These are phyloP conservation scores for Limnanthes douglasii DNA, from an alignment of 345 rosid species.

Conservation along the genomic window DNA sequence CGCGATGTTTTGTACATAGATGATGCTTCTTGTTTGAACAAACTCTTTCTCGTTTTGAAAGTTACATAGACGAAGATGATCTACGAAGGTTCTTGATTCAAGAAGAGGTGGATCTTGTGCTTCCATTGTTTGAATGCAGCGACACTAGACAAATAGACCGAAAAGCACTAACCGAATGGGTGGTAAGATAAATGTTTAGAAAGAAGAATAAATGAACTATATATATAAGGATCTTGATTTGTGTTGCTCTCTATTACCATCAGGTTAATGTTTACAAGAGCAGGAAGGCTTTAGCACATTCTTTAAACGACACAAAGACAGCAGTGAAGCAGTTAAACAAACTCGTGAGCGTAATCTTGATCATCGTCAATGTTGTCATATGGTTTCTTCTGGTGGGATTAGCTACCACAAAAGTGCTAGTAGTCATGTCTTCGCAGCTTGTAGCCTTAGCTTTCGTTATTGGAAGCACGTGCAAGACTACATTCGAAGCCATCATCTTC, in stretches of 20 bases:
- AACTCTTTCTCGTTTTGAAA: constrained; percentile 8
- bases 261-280: constrained; percentile 48
- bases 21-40: not conserved
- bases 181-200: constrained; percentile 26
- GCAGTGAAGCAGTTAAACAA: constrained; percentile 54
- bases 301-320: constrained; percentile 51
- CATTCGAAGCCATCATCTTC: constrained; percentile 48
- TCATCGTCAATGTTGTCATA: constrained; percentile 20
- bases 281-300: constrained; percentile 39
- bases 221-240: not conserved
- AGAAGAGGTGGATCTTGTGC: constrained; percentile 73
- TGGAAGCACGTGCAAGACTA: constrained; percentile 39
- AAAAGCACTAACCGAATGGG: constrained; percentile 62
- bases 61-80: constrained; percentile 65
- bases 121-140: constrained; percentile 48
- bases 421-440: constrained; percentile 46
- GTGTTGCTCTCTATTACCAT: constrained; percentile 1
- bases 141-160: constrained; percentile 41
- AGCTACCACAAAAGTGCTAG: constrained; percentile 25
- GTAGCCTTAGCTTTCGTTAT: constrained; percentile 34
- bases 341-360: constrained; percentile 21
- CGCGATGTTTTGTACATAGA: too few species aligned
- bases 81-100: constrained; percentile 68
- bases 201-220: not conserved
- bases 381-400: constrained; percentile 46